Evolutionary conservation across 106 monocot genomes (phyloP).

Genomic region (Dioscorea alata): DNA sequence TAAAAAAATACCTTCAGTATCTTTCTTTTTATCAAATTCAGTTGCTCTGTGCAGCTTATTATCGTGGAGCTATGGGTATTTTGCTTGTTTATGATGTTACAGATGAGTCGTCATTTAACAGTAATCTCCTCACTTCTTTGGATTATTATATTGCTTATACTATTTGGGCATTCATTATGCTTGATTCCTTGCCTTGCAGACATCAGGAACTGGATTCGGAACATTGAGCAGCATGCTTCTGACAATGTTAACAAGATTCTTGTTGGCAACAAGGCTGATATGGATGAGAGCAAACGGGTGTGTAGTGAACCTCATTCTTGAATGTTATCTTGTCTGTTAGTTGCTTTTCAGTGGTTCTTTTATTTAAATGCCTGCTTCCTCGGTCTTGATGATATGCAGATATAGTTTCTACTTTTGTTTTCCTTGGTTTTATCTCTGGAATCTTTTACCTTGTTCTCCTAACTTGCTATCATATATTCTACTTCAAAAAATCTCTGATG

Average conservation of each 20-base stretch:
- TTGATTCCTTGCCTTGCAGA: slow-evolving; percentile 28
- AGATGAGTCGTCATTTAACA: slow-evolving; percentile 97
- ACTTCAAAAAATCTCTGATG: too few relatives aligned
- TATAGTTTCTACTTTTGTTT: too few relatives aligned
- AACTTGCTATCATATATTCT: too few relatives aligned
- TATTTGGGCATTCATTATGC: background rate
- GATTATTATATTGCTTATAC: too few relatives aligned
- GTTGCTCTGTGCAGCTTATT: slow-evolving; percentile 62
- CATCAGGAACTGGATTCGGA: slow-evolving; percentile 97
- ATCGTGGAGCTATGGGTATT: slow-evolving; percentile 97
- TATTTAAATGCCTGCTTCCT: background rate
- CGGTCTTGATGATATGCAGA: too few relatives aligned
- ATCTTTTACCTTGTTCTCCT: too few relatives aligned
- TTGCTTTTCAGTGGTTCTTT: background rate
- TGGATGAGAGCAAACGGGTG: slow-evolving; percentile 99
- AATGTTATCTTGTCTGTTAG: background rate
- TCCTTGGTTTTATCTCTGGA: too few relatives aligned
- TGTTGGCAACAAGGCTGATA: slow-evolving; percentile 96
- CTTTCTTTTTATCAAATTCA: background rate
- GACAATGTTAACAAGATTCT: slow-evolving; percentile 98
- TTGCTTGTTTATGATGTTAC: slow-evolving; percentile 99
- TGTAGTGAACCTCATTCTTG: background rate
- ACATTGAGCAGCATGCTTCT: slow-evolving; percentile 97
- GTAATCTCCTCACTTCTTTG: slow-evolving; percentile 29
- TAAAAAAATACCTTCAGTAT: too few relatives aligned